Base-by-base conservation (phyloP, 2,329 filamentous ascomycete species). In the Aspergillus bombycis region DNA sequence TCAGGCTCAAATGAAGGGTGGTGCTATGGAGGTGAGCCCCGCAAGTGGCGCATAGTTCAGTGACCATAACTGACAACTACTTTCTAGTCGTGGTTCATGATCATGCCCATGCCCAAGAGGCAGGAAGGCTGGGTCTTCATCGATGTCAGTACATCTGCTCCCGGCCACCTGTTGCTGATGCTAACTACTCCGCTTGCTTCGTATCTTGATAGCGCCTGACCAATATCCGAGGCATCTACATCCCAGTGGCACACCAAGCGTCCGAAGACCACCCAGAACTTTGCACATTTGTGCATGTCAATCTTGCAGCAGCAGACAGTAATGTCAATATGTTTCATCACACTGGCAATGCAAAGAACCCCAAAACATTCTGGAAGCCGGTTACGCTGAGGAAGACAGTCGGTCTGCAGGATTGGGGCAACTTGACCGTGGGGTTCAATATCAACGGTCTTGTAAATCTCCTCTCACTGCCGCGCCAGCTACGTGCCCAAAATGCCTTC, bases 51-150 rank as follows among this genome's bases (percentile, higher is more conserved):
- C 38, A 5, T n/a, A n/a, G 1, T 1, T n/a, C 0, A 14, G 7
- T n/a, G 19, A 9, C 6, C 7, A n/a, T 8, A 10, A n/a, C 10
- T 19, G 9, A n/a, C 38, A 4, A 0, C 16, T 8, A 9, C 38
- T 3, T n/a, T 12, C n/a, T 12, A 62, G 21, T 57, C 60, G 2
- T 62, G 54, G 54, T 57, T 57, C 16, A 61, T 61, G 60, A 30
- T 62, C 11, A 32, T 57, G 19, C 60, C 60, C 2, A 62, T 62
- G 60, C 60, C 60, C 11, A 46, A 54, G 8, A 57, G 50, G 32
- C 30, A 46, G n/a, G 54, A 62, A 26, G 54, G 57, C 11, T 62
- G 54, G 45, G 10, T 57, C 30, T 46, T 57, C 2, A 43, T 62
- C 46, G 60, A 62, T 58, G 60, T 62, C 10, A 21, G 43, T 46